Percentiles rank a stretch among this genome's conserved stretches.
Evolutionary conservation across 169 alveolate genomes (phyloP).

Genomic region (Cryptosporidium canis): DNA sequence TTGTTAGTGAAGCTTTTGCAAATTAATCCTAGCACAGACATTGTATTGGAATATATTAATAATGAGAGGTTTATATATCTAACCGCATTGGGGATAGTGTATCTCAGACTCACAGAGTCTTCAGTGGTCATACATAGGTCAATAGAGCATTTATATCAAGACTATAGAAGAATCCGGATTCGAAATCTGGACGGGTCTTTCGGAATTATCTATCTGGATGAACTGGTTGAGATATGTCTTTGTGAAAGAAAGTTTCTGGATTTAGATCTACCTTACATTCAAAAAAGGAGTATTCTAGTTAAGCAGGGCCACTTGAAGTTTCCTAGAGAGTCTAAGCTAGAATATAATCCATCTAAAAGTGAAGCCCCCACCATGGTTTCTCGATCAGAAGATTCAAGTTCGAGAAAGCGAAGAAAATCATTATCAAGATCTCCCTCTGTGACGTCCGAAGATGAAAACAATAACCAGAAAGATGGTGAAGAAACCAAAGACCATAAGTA

Average conservation of each 20-base stretch:
- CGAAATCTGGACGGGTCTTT: conserved; percentile 89
- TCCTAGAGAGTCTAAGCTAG: conserved; percentile 74
- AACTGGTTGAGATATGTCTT: conserved; percentile 93
- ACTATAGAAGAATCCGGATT: conserved; percentile 93
- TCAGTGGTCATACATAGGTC: conserved; percentile 78
- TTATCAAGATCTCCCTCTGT: conserved; percentile 37
- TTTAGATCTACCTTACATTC: conserved; percentile 92
- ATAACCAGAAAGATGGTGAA: not conserved
- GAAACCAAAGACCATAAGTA: not conserved
- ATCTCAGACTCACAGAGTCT: conserved; percentile 86
- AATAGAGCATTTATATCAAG: conserved; percentile 95
- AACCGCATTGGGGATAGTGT: conserved; percentile 95
- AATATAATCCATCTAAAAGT: not conserved
- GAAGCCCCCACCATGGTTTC: not conserved
- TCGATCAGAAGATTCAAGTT: not conserved
- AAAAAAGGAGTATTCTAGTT: conserved; percentile 89
- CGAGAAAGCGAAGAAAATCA: conserved; percentile 3
- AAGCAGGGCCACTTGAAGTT: conserved; percentile 82
- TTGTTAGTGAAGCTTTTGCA: conserved; percentile 94
- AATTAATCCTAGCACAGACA: conserved; percentile 95
- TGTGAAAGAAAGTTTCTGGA: conserved; percentile 87
- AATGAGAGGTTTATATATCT: conserved; percentile 94
- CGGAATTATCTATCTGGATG: conserved; percentile 93
- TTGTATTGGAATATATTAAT: conserved; percentile 93
- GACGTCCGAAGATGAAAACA: not conserved